Percentiles rank a stretch among this genome's conserved stretches.
These are phyloP conservation scores for Macaranga tanarius DNA, from an alignment of 441 rosid species.

Conservation along the genomic window DNA sequence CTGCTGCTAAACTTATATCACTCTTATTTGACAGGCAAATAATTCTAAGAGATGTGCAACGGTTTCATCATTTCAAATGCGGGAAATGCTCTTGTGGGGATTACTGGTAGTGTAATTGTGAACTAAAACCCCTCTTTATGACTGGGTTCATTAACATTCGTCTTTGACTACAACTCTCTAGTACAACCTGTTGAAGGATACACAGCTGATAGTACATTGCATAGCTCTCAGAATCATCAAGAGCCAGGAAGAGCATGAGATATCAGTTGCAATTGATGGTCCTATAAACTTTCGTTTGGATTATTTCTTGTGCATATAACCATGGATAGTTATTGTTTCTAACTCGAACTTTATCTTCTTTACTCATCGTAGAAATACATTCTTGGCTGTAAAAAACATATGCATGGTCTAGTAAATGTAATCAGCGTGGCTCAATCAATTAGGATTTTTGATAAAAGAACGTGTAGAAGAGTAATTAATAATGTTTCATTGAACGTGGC, in stretches of 20 bases:
- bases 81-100: slow-evolving; percentile 76
- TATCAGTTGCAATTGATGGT: not conserved
- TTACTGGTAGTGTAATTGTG: slow-evolving; percentile 45
- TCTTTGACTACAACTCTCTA: not conserved
- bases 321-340: not conserved
- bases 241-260: not conserved
- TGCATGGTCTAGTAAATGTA: not conserved
- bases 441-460: no score
- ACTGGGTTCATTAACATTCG: not conserved
- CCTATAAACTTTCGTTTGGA: not conserved
- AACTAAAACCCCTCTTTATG: slow-evolving; percentile 10
- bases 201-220: not conserved
- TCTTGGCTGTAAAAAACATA: not conserved
- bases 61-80: slow-evolving; percentile 68
- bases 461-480: no score
- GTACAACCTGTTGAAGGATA: not conserved
- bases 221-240: not conserved
- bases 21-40: slow-evolving; percentile 52
- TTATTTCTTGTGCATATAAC: not conserved
- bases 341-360: not conserved
- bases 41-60: slow-evolving; percentile 60
- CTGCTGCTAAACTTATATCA: slow-evolving; percentile 57
- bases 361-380: not conserved
- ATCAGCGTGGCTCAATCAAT: not conserved
- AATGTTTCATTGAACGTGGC: no score